A percentile compares a stretch with the other conserved stretches of the same genome.
These are phyloP conservation scores for Picocystis salinarum DNA, from an alignment of 139 green algal species.

Conservation along the genomic window DNA sequence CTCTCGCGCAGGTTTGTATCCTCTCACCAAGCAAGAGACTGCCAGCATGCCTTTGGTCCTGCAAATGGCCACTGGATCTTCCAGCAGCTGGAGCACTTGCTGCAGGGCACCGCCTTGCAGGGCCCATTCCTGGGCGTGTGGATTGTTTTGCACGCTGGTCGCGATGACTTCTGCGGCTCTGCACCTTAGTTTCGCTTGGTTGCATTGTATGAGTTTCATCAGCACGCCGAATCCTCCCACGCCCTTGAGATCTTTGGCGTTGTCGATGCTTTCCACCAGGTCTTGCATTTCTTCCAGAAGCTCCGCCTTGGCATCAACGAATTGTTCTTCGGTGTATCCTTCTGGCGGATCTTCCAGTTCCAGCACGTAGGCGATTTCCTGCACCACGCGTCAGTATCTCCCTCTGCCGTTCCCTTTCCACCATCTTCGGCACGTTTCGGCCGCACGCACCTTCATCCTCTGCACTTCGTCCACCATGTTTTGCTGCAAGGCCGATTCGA, in stretches of 20 bases:
- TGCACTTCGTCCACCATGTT: slow-evolving; percentile 45
- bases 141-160: slow-evolving; percentile 64
- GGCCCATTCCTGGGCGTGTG: slow-evolving; percentile 45
- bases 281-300: slow-evolving; percentile 68
- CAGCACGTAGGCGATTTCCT: neutral
- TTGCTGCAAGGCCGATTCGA: slow-evolving; percentile 36
- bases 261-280: slow-evolving; percentile 54
- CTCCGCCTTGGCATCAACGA: slow-evolving; percentile 30
- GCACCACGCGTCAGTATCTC: neutral
- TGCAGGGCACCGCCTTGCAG: slow-evolving; percentile 36
- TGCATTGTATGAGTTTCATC: slow-evolving; percentile 33
- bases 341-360: no score
- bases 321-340: no score
- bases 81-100: slow-evolving; percentile 27
- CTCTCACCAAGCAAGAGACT: slow-evolving; percentile 30
- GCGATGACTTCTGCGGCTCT: slow-evolving; percentile 53
- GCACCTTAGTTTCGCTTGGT: slow-evolving; percentile 30
- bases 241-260: slow-evolving; percentile 48
- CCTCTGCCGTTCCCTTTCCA: no score
- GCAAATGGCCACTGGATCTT: slow-evolving; percentile 13
- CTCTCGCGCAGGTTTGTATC: slow-evolving; percentile 20
- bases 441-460: no score
- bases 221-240: slow-evolving; percentile 60
- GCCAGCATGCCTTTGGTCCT: slow-evolving; percentile 26
- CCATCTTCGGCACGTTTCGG: no score